Conservation (phyloP, 768 basidiomycete genomes). For the Pisolithus microcarpus region DNA sequence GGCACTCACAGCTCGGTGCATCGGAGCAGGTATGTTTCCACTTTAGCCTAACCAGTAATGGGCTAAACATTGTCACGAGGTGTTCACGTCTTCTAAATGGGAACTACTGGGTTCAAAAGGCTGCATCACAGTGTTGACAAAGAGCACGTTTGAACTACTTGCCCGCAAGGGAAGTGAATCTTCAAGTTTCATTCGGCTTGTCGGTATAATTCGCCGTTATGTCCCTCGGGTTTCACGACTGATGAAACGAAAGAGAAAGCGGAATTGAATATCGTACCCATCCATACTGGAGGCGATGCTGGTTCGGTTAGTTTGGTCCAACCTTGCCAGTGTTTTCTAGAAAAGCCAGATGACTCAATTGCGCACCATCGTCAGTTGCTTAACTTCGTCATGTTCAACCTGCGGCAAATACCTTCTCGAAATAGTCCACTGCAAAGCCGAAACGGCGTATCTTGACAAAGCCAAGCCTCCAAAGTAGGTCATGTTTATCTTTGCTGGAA, state of each 20-base stretch:
- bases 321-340: slow-evolving; percentile 62
- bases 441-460: slow-evolving; percentile 65
- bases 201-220: background rate
- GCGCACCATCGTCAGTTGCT: slow-evolving; percentile 68
- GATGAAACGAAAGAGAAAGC: slow-evolving; percentile 48
- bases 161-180: slow-evolving; percentile 46
- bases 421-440: slow-evolving; percentile 71
- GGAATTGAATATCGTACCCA: slow-evolving; percentile 56
- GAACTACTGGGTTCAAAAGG: slow-evolving; percentile 56
- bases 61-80: slow-evolving; percentile 32
- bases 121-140: slow-evolving; percentile 42
- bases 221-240: slow-evolving; percentile 44
- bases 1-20: slow-evolving; percentile 44
- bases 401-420: slow-evolving; percentile 70
- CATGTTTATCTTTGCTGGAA: no score
- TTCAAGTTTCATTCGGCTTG: background rate
- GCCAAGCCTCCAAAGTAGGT: slow-evolving; percentile 55
- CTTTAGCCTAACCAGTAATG: background rate
- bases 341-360: slow-evolving; percentile 29
- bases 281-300: slow-evolving; percentile 9
- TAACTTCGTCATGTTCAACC: slow-evolving; percentile 78
- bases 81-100: slow-evolving; percentile 59
- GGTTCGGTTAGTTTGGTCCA: slow-evolving; percentile 33
- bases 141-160: slow-evolving; percentile 60
- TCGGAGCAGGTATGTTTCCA: slow-evolving; percentile 50